Evolutionary conservation across 495 filamentous ascomycete species (phyloP).

Genomic region (Rostrohypoxylon terebratum): DNA sequence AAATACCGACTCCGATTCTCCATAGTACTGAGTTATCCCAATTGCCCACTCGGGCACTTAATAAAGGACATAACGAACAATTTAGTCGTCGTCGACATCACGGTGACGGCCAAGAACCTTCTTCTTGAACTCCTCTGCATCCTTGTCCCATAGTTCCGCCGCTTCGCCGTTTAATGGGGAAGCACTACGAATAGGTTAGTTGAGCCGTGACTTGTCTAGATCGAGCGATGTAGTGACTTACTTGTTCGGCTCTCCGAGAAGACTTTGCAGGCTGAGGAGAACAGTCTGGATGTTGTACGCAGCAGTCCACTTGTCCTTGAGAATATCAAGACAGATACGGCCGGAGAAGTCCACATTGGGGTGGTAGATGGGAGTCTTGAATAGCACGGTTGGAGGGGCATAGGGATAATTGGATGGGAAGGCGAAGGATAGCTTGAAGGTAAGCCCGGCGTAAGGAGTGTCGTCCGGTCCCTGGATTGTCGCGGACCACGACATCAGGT

Average conservation of each 20-base stretch:
- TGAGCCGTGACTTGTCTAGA: neutral
- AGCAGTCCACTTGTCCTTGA: conserved; percentile 97
- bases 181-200: conserved; percentile 66
- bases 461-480: conserved; percentile 93
- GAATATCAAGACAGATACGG: conserved; percentile 93
- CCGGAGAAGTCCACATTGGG: conserved; percentile 95
- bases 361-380: conserved; percentile 94
- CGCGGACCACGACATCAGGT: conserved; percentile 90
- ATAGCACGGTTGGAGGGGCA: conserved; percentile 89
- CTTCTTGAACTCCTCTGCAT: conserved; percentile 87
- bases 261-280: conserved; percentile 90
- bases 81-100: conserved; percentile 68
- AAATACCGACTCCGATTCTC: conserved; percentile 57
- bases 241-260: conserved; percentile 98
- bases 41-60: conserved; percentile 27
- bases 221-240: conserved; percentile 56
- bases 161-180: conserved; percentile 96
- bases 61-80: conserved; percentile 25
- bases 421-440: conserved; percentile 91
- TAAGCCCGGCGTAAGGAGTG: conserved; percentile 89
- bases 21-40: conserved; percentile 35
- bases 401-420: conserved; percentile 96
- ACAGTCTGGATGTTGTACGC: conserved; percentile 96
- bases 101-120: conserved; percentile 68
- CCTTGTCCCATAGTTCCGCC: conserved; percentile 93